Evolutionary conservation across 1,284 basidiomycete species (phyloP), one percentile per base, ranked within the genome.

Genomic region (Malassezia nana): DNA sequence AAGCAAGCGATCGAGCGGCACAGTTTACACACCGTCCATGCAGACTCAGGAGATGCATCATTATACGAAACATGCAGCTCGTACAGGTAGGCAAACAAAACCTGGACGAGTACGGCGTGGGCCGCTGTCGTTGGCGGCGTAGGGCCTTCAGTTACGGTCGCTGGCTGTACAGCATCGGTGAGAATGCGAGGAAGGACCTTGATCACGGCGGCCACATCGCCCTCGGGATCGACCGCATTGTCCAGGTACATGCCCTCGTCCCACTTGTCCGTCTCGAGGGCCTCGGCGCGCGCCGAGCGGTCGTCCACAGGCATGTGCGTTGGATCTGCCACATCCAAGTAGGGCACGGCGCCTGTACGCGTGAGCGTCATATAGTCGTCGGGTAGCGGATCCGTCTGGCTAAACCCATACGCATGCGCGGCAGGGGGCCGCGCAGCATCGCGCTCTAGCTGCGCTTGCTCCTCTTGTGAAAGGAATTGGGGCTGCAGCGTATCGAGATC

Each of bases 61-160:
- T 48, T 40, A 6, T 33, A 20, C 18, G 57, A 51, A 16, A 45
- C 48, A 13, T 50, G 48, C 39, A 39, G 38, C 33, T 59, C 57
- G 18, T 59, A 59, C 25, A 44, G 18, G 50, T 59, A 55, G 6
- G 57, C 57, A 25, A 55, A 59, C n/a, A 59, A 30, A 16, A 59
- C 13, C 35, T 59, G 49, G 10, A 54, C 41, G 6, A 56, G 48
- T n/a, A 50, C n/a, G 2, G 48, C 30, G 22, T 31, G 15, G 4
- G 41, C 40, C 13, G 25, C 29, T 24, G 25, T 32, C 15, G 28
- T 20, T 3, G 16, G 25, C 12, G 24, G 30, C 31, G 22, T 16
- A 6, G 35, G 28, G 12, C 46, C 16, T 25, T 3, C 51, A 20
- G 25, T 20, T 0, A 12, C n/a, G 0, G 31, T 4, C 13, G n/a